A percentile compares a stretch with the other conserved stretches of the same genome.
Conservation (phyloP, 139 green algal genomes). For the Astrephomene gubernaculifera region DNA sequence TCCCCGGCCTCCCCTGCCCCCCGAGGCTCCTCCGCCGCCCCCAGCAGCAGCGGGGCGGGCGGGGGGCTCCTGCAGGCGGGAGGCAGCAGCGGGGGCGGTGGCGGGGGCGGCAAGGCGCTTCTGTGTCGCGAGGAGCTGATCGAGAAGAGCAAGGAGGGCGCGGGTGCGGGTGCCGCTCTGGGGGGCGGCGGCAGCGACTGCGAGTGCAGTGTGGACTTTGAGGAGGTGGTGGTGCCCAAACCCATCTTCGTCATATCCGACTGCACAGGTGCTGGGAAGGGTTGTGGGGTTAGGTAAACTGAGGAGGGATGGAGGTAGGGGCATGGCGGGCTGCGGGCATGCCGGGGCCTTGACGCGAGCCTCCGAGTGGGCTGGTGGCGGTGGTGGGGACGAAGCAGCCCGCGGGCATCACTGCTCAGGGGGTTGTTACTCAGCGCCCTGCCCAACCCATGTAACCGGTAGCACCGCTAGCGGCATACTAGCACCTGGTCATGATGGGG, state of each 20-base stretch:
- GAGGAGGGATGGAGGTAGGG: not conserved
- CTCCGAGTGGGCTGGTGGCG: too few species aligned
- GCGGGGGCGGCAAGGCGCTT: not conserved
- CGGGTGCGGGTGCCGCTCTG: not conserved
- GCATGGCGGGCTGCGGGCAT: not conserved
- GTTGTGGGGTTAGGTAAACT: not conserved
- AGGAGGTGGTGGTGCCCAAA: constrained; percentile 62
- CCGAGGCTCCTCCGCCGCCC: not conserved
- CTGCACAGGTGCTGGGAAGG: constrained; percentile 75
- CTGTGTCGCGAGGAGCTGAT: constrained; percentile 41
- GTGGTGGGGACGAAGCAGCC: too few species aligned
- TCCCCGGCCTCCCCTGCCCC: not conserved
- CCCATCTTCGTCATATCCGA: constrained; percentile 72
- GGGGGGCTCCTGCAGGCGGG: not conserved
- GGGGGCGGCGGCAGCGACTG: not conserved
- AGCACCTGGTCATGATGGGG: too few species aligned
- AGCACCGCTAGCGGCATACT: too few species aligned
- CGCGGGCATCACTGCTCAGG: too few species aligned
- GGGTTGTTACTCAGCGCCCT: too few species aligned
- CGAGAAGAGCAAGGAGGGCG: constrained; percentile 28
- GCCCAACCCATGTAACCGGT: too few species aligned
- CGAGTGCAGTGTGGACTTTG: constrained; percentile 11
- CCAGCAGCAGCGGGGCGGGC: not conserved
- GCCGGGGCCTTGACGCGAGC: too few species aligned
- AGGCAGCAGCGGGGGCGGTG: not conserved